These are phyloP conservation scores for Trichoderma sp. DNA, from an alignment of 2,329 filamentous ascomycete species.

Conservation along the genomic window DNA sequence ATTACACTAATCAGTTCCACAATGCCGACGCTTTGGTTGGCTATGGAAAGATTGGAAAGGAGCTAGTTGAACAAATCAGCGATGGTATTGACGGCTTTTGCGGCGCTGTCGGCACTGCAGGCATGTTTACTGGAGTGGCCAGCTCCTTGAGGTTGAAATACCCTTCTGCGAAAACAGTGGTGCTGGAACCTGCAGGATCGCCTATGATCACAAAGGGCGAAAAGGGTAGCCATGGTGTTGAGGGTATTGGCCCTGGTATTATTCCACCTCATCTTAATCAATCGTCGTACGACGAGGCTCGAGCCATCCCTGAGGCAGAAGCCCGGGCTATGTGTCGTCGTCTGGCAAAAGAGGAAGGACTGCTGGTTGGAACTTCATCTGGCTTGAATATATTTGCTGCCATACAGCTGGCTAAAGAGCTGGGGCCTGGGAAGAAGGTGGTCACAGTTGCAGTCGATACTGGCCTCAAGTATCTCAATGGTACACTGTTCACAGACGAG, in stretches of 20 bases:
- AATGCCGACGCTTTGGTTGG: constrained; percentile 29
- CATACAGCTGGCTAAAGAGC: constrained; percentile 1
- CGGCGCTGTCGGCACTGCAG: constrained; percentile 28
- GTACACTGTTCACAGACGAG: neutral
- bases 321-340: constrained; percentile 11
- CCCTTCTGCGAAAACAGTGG: neutral
- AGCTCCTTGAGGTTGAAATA: neutral
- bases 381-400: constrained; percentile 3
- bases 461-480: constrained; percentile 19
- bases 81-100: constrained; percentile 29
- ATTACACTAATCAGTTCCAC: constrained; percentile 27
- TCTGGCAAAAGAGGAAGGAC: neutral
- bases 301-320: neutral
- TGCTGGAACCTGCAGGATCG: constrained; percentile 1
- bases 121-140: constrained; percentile 29
- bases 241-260: constrained; percentile 1
- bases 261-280: constrained; percentile 1
- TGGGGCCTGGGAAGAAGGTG: neutral
- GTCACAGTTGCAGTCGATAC: constrained; percentile 9
- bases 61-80: constrained; percentile 24
- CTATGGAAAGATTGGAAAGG: constrained; percentile 26
- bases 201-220: neutral
- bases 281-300: neutral
- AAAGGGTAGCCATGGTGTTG: neutral
- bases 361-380: constrained; percentile 10